phyloP scores from a whole-genome alignment of 1,284 basidiomycete species.

The Phenoliferia sp. region DNA sequence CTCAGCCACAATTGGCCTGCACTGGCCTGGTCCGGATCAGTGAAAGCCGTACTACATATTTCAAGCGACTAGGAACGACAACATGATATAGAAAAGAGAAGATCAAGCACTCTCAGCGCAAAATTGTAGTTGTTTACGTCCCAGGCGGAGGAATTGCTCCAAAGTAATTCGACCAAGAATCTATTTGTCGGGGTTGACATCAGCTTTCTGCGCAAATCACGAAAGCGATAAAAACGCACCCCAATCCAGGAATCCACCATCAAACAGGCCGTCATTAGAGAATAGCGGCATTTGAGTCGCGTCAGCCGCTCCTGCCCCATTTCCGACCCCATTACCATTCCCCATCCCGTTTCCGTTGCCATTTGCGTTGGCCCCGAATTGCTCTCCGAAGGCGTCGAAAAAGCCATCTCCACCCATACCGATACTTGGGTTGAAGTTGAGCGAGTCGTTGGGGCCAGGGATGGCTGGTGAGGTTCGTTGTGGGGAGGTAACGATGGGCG shows the following conservation, averaged over 20 bases:
- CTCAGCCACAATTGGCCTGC: too few relatives aligned
- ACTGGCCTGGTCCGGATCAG: too few relatives aligned
- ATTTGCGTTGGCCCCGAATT: neutral
- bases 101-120: too few relatives aligned
- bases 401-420: constrained; percentile 3
- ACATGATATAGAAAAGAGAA: too few relatives aligned
- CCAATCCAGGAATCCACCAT: neutral
- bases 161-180: neutral
- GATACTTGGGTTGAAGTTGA: constrained; percentile 29
- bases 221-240: neutral
- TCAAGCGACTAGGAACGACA: neutral
- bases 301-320: neutral
- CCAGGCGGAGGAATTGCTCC: neutral
- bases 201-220: neutral
- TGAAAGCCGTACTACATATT: neutral
- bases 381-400: neutral
- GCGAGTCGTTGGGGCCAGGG: constrained; percentile 10
- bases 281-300: neutral
- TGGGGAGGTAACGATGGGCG: neutral
- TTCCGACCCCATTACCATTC: too few relatives aligned
- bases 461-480: constrained; percentile 4
- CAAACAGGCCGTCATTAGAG: neutral
- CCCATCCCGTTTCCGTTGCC: neutral
- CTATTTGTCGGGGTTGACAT: neutral
- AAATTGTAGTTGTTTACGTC: too few relatives aligned